Conservation (phyloP, 352 stramenopile genomes). For the Phytophthora quininea region DNA sequence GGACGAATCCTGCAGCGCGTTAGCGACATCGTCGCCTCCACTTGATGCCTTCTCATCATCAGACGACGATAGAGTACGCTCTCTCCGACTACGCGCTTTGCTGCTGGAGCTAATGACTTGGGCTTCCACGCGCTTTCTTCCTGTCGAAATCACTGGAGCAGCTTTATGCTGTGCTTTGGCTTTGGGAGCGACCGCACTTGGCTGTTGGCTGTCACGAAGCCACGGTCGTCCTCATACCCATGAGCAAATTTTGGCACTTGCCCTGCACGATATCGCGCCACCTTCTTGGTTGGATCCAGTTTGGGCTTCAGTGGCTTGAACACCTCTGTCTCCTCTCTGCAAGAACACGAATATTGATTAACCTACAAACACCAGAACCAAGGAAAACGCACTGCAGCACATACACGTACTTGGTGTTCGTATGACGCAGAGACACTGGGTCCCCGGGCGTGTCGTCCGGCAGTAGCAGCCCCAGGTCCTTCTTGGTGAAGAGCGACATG, state of each 20-base stretch:
- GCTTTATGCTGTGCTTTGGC: conserved; percentile 28
- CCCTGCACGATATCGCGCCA: conserved; percentile 82
- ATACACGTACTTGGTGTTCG: conserved; percentile 53
- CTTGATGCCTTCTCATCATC: conserved; percentile 24
- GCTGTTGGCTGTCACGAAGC: conserved; percentile 76
- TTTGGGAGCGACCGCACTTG: conserved; percentile 53
- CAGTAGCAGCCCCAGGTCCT: conserved; percentile 81
- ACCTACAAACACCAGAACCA: too few relatives aligned
- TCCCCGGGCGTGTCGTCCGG: conserved; percentile 83
- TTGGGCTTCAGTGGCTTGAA: conserved; percentile 83
- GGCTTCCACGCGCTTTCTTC: conserved; percentile 64
- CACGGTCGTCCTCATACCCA: conserved; percentile 78
- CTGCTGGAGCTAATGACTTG: conserved; percentile 44
- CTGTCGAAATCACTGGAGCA: conserved; percentile 17
- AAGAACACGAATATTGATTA: conserved; percentile 1
- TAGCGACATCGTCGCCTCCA: conserved; percentile 38
- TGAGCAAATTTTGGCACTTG: conserved; percentile 79
- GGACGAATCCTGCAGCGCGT: conserved; percentile 76
- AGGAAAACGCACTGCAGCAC: background rate
- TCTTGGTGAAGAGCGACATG: conserved; percentile 90
- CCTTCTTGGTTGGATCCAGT: conserved; percentile 81
- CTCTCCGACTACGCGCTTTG: conserved; percentile 9
- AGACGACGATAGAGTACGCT: conserved; percentile 23
- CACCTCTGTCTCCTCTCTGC: conserved; percentile 69
- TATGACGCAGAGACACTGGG: conserved; percentile 81